Evolutionary conservation across 2,329 filamentous ascomycete genomes (phyloP), one percentile per base, ranked within the genome.

Genomic region (Fusarium coicis): DNA sequence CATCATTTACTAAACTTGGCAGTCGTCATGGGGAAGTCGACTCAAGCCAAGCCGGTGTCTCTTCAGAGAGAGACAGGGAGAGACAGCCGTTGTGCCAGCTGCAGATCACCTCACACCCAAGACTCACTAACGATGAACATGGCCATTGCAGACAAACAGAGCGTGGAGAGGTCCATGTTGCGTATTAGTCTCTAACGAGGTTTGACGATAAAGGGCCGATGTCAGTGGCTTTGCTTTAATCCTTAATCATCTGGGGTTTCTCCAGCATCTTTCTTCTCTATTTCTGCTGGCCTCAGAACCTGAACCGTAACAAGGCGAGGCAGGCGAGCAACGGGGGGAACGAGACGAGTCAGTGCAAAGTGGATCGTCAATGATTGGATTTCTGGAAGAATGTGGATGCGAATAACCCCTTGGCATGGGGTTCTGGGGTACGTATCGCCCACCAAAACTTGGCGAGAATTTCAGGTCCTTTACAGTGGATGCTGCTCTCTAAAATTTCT

Each of bases 21-120:
- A 77, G 74, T 77, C 76, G 74, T 78, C 76, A 78, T 78, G 73
- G 74, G 70, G 67, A 70, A 63, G 37, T 30, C 65, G 61, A 71
- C 34, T 58, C 30, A 47, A 58, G 42, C 49, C 30, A 53, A 53
- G 32, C 16, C 32, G n/a, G 16, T 52, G 26, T 52, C 32, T 36
- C 9, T 36, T 19, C 23, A 47, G 44, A 47, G 19, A 47, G 44
- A 47, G 9, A 18, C 10, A 54, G 47, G 52, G 52, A 59, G 52
- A 59, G 58, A 46, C 49, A 39, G 36, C 54, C 49, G 58, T 46
- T 62, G 23, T 44, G 54, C 53, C 47, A 66, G 55, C 54, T 36
- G 67, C 66, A 64, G 72, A 75, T 72, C 66, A 53, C 50, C 34
- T 60, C 21, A 50, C 14, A 53, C 50, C 34, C 23, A 39, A 54